These are phyloP conservation scores for Graphilbum sp. DNA, from an alignment of 2,329 filamentous ascomycete genomes.

Conservation along the genomic window DNA sequence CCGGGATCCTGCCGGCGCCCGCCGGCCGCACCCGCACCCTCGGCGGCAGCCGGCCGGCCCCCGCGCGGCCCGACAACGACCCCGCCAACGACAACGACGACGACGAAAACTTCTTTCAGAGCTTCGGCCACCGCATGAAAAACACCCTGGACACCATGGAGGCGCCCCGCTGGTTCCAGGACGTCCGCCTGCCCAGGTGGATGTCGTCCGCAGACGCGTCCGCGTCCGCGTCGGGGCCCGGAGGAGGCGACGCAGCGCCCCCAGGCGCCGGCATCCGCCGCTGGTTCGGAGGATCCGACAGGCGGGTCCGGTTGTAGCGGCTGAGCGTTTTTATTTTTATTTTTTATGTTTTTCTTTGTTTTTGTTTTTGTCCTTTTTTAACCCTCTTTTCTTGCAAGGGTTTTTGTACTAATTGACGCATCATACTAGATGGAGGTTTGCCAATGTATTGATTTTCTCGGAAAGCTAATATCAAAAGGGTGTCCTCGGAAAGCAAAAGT, in stretches of 20 bases:
- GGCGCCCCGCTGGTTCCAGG: conserved; percentile 66
- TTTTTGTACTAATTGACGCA: too few relatives aligned
- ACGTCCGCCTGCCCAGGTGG: conserved; percentile 64
- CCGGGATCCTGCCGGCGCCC: conserved; percentile 6
- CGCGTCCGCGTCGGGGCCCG: neutral
- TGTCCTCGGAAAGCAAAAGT: too few relatives aligned
- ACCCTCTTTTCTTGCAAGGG: neutral
- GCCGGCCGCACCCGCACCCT: conserved; percentile 11
- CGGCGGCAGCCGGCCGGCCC: conserved; percentile 5
- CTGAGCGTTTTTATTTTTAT: neutral
- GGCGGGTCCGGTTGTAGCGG: conserved; percentile 15
- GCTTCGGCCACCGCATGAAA: conserved; percentile 68
- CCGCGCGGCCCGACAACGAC: conserved; percentile 18
- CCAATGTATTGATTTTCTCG: too few relatives aligned
- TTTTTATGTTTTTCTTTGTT: neutral
- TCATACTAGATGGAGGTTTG: too few relatives aligned
- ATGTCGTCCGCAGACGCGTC: conserved; percentile 49
- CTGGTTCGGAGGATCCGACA: conserved; percentile 39
- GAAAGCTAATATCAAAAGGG: too few relatives aligned
- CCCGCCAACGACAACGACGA: conserved; percentile 60
- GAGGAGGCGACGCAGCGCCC: conserved; percentile 58
- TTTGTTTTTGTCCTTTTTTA: neutral
- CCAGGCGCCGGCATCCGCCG: conserved; percentile 23
- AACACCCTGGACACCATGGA: conserved; percentile 83
- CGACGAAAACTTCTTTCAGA: conserved; percentile 69